A percentile compares a stretch with the other conserved stretches of the same genome.
phyloP scores from a whole-genome alignment of 2,329 filamentous ascomycete genomes.

The Alternaria triticina region DNA sequence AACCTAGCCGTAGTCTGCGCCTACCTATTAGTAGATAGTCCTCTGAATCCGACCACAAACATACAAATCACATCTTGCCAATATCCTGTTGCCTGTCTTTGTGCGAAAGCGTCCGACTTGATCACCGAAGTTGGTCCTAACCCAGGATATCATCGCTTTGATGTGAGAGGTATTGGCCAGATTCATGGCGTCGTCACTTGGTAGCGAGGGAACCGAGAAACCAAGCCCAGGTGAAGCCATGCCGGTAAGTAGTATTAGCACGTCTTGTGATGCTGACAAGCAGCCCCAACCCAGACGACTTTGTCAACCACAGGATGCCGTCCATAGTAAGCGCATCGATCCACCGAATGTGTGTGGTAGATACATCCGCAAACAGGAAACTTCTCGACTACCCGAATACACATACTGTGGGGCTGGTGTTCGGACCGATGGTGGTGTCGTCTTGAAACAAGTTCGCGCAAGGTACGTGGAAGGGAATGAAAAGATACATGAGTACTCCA shows the following conservation, averaged over 20 bases:
- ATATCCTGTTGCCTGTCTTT: background rate
- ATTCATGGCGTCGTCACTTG: background rate
- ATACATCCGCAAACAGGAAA: slow-evolving; percentile 47
- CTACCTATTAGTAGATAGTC: background rate
- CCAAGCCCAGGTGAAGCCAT: background rate
- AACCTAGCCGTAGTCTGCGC: background rate
- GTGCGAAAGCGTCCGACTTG: background rate
- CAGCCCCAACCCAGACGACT: slow-evolving; percentile 39
- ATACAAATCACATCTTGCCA: background rate
- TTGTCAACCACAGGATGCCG: slow-evolving; percentile 40
- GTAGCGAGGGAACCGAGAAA: background rate
- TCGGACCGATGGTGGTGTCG: background rate
- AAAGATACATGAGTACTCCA: background rate
- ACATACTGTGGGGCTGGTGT: slow-evolving; percentile 32
- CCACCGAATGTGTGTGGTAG: slow-evolving; percentile 46
- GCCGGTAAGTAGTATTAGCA: background rate
- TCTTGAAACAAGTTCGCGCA: background rate
- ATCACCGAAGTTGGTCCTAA: background rate
- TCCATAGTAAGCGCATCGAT: slow-evolving; percentile 42
- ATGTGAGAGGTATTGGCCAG: background rate
- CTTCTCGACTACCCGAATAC: slow-evolving; percentile 44
- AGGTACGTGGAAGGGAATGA: background rate
- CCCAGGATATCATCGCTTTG: background rate
- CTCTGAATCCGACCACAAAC: background rate
- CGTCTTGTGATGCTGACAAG: slow-evolving; percentile 28